Percentiles rank a stretch among this genome's conserved stretches.
Evolutionary conservation across 495 filamentous ascomycete genomes (phyloP).

Genomic region (Podospora pseudopauciseta): DNA sequence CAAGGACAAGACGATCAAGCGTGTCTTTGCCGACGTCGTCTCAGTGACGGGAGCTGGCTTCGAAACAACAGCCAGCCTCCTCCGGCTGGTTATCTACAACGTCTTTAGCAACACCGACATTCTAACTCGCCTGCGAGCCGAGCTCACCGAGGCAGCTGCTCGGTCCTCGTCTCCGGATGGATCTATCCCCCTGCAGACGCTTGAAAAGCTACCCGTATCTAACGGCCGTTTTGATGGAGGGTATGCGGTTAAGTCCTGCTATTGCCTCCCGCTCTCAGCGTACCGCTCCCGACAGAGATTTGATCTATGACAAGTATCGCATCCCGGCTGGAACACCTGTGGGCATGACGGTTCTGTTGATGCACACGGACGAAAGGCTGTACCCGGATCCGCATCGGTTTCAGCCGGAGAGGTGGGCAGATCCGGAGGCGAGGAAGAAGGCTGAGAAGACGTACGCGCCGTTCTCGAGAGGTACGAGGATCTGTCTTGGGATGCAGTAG

Average conservation of each 20-base stretch:
- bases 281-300: slow-evolving; percentile 31
- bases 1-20: slow-evolving; percentile 25
- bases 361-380: slow-evolving; percentile 30
- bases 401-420: slow-evolving; percentile 23
- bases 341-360: slow-evolving; percentile 33
- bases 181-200: slow-evolving; percentile 9
- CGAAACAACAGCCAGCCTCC: slow-evolving; percentile 27
- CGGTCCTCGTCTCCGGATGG: not conserved
- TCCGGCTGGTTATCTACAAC: slow-evolving; percentile 28
- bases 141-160: slow-evolving; percentile 17
- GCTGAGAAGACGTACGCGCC: slow-evolving; percentile 25
- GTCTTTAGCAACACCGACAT: slow-evolving; percentile 23
- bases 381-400: slow-evolving; percentile 24
- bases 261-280: slow-evolving; percentile 36
- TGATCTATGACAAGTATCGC: slow-evolving; percentile 41
- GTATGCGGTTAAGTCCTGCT: slow-evolving; percentile 34
- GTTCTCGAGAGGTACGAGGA: slow-evolving; percentile 27
- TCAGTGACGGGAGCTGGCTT: slow-evolving; percentile 27
- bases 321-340: slow-evolving; percentile 44
- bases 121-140: slow-evolving; percentile 22
- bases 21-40: slow-evolving; percentile 24
- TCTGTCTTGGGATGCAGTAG: slow-evolving; percentile 34
- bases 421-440: slow-evolving; percentile 13
- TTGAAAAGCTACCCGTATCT: slow-evolving; percentile 39
- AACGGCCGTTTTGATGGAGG: slow-evolving; percentile 37